Evolutionary conservation across 2,329 filamentous ascomycete species (phyloP).

Genomic region (Chrysosporium keratinophilum): DNA sequence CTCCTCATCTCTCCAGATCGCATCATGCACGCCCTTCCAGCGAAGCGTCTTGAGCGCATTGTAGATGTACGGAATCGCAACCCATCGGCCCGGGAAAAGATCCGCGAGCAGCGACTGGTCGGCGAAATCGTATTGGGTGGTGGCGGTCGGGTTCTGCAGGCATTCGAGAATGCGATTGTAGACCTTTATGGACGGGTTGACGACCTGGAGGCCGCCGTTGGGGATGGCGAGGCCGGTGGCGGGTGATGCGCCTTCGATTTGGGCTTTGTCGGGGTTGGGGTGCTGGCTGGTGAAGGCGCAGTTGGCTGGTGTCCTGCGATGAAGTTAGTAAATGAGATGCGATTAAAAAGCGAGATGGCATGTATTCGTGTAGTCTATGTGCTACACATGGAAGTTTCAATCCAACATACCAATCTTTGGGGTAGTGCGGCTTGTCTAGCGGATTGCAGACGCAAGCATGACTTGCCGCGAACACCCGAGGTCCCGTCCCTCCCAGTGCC

Average conservation of each 20-base stretch:
- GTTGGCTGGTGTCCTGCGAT: conserved; percentile 43
- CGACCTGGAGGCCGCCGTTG: conserved; percentile 48
- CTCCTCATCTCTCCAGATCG: conserved; percentile 50
- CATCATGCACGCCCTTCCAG: conserved; percentile 45
- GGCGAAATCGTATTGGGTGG: conserved; percentile 47
- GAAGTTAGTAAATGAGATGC: neutral
- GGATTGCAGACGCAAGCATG: conserved; percentile 86
- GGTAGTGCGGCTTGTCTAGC: conserved; percentile 66
- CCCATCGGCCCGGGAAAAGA: conserved; percentile 48
- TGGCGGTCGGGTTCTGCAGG: conserved; percentile 38
- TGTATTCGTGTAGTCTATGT: neutral
- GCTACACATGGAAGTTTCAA: neutral
- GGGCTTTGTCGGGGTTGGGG: conserved; percentile 40
- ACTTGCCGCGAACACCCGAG: conserved; percentile 66
- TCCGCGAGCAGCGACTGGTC: conserved; percentile 51
- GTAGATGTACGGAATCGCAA: conserved; percentile 50
- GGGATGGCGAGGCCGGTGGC: conserved; percentile 47
- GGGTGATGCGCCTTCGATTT: conserved; percentile 41
- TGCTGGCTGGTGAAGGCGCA: conserved; percentile 54
- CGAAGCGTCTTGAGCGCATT: conserved; percentile 54
- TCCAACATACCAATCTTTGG: conserved; percentile 52
- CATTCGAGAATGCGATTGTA: conserved; percentile 45
- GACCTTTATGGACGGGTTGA: conserved; percentile 45
- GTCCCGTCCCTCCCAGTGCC: conserved; percentile 41
- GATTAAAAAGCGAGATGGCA: neutral